Percentiles rank a stretch among this genome's conserved stretches.
phyloP scores from a whole-genome alignment of 495 filamentous ascomycete species.

The Penicillium tannophilum region DNA sequence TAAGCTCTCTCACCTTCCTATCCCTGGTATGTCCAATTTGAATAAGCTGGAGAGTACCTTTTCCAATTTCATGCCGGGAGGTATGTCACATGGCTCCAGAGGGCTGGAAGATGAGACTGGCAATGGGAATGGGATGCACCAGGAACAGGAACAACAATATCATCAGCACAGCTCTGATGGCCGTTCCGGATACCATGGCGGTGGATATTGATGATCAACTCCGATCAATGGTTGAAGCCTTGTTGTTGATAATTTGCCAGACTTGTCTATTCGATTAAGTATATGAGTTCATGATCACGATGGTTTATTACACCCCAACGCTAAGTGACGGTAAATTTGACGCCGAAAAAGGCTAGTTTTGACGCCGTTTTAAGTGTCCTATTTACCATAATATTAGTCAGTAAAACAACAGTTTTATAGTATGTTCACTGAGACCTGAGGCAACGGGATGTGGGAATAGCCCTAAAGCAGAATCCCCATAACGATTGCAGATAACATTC shows the following conservation, averaged over 20 bases:
- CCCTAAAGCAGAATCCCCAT: no score
- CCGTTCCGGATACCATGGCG: slow-evolving; percentile 3
- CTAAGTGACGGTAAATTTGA: no score
- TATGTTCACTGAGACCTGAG: no score
- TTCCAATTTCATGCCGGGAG: slow-evolving; percentile 48
- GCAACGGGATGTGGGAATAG: no score
- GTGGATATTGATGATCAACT: slow-evolving; percentile 1
- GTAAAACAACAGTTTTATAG: no score
- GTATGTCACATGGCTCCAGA: slow-evolving; percentile 38
- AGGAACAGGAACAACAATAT: slow-evolving; percentile 15
- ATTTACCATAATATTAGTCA: no score
- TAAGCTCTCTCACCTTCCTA: slow-evolving; percentile 42
- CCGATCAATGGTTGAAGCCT: not conserved
- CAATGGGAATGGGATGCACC: not conserved
- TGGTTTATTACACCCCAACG: no score
- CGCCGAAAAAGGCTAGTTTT: no score
- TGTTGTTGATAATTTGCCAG: not conserved
- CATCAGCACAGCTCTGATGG: slow-evolving; percentile 4
- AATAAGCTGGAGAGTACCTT: slow-evolving; percentile 41
- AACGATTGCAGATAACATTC: no score
- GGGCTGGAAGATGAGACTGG: slow-evolving; percentile 22
- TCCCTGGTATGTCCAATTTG: slow-evolving; percentile 45
- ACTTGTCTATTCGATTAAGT: no score
- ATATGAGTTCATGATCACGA: not conserved
- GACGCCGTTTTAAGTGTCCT: no score